Evolutionary conservation across 495 filamentous ascomycete species (phyloP).

Genomic region (Penicillium soppii): DNA sequence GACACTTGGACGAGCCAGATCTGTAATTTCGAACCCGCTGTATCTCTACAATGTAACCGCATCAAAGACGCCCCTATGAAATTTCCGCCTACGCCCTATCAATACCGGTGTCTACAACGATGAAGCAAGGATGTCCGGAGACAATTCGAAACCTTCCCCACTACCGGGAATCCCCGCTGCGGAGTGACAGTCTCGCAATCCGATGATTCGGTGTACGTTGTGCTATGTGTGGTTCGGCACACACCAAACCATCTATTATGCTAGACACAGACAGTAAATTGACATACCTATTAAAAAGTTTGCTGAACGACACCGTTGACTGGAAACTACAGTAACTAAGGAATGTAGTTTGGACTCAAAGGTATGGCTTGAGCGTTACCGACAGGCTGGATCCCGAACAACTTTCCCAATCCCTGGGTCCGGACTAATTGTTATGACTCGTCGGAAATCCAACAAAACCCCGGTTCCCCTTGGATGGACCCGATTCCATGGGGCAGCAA

Average conservation of each 20-base stretch:
- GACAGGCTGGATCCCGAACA: slow-evolving; percentile 24
- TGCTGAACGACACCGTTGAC: too few relatives aligned
- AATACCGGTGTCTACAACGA: neutral
- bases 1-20: neutral
- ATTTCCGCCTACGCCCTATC: neutral
- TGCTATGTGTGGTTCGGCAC: neutral
- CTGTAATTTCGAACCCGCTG: neutral
- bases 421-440: slow-evolving; percentile 17
- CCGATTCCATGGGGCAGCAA: slow-evolving; percentile 21
- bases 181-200: neutral
- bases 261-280: neutral
- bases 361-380: slow-evolving; percentile 24
- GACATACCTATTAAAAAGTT: neutral
- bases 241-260: neutral
- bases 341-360: neutral
- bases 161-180: neutral
- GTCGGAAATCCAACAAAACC: slow-evolving; percentile 15
- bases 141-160: neutral
- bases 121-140: neutral
- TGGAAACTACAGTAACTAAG: neutral
- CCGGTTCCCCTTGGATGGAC: slow-evolving; percentile 17
- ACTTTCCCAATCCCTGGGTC: slow-evolving; percentile 27
- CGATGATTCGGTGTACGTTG: neutral
- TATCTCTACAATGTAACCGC: neutral
- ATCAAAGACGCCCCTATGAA: neutral